Evolutionary conservation across 371 early-diverging fungal species (phyloP).

Genomic region (Funneliformis caledonium): DNA sequence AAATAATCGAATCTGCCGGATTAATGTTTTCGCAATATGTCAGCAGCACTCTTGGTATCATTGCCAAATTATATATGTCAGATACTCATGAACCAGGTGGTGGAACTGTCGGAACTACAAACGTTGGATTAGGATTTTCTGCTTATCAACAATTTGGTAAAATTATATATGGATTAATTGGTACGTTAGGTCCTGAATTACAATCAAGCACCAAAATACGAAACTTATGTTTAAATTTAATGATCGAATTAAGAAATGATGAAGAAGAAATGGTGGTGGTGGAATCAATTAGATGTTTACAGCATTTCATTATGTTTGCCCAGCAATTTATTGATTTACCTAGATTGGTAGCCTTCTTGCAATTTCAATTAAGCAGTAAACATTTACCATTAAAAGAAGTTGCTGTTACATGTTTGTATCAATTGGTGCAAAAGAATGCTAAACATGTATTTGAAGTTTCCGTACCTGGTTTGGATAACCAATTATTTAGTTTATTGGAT

Average conservation of each 20-base stretch:
- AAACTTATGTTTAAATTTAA: constrained; percentile 78
- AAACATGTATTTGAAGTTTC: constrained; percentile 71
- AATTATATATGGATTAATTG: constrained; percentile 86
- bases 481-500: constrained; percentile 83
- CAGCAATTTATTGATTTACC: constrained; percentile 73
- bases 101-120: constrained; percentile 64
- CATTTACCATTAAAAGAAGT: constrained; percentile 77
- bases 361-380: constrained; percentile 55
- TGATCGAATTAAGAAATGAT: constrained; percentile 79
- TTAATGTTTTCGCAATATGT: constrained; percentile 90
- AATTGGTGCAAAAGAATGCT: constrained; percentile 81
- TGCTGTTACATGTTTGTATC: constrained; percentile 86
- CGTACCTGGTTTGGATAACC: constrained; percentile 76
- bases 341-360: constrained; percentile 78
- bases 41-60: constrained; percentile 81
- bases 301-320: constrained; percentile 90
- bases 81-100: constrained; percentile 86
- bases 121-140: constrained; percentile 65
- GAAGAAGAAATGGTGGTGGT: constrained; percentile 81
- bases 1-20: constrained; percentile 88
- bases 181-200: constrained; percentile 92
- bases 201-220: constrained; percentile 71
- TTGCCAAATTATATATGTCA: constrained; percentile 83
- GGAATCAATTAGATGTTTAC: constrained; percentile 87
- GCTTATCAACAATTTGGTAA: constrained; percentile 82